Base-by-base conservation (phyloP, 345 rosid genomes). In the Hypericum perforatum region DNA sequence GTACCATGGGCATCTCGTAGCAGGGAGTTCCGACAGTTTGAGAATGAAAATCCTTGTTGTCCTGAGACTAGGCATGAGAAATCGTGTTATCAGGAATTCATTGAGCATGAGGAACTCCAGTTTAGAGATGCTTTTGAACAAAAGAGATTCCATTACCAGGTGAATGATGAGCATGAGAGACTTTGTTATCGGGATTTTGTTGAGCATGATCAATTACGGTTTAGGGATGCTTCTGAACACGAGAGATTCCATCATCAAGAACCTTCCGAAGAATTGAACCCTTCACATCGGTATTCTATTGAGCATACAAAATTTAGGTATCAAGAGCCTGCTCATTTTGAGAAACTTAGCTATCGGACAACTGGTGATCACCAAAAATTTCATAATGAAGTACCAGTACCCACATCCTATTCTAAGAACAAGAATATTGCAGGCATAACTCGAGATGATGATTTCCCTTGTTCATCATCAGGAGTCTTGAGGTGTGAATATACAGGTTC, bases 371-470 rank as follows among this genome's bases (percentile, higher is more conserved):
- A 12, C 70, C 71, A 57, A 64, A 75, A 67, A 62, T 44, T 61
- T 42, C 73, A 41, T 65, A 66, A 16, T 47, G 47, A n/a, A 52
- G 29, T 22, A 22, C 32, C 32, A 39, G 54, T 45, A 52, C 69
- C 68, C 54, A 42, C 61, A 13, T 65, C 75, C 52, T 69, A 65
- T 11, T 52, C 82, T 11, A 72, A 71, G 59, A 64, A 75, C 41
- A 70, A 66, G 53, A 62, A 65, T 61, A 61, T 64, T 40, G 66
- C 54, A 51, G 54, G 57, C 42, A 37, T 49, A 45, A 36, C 64
- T 16, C 76, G 65, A n/a, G 52, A 29, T 50, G 59, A 68, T 44
- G 65, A 74, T 45, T 61, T 51, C 62, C 58, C 53, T 16, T 58
- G 76, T 46, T 43, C 76, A 65, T 71, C 83, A 38, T 62, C 76